Evolutionary conservation across 1,284 basidiomycete genomes (phyloP).

Genomic region (Laetiporus sulphureus): DNA sequence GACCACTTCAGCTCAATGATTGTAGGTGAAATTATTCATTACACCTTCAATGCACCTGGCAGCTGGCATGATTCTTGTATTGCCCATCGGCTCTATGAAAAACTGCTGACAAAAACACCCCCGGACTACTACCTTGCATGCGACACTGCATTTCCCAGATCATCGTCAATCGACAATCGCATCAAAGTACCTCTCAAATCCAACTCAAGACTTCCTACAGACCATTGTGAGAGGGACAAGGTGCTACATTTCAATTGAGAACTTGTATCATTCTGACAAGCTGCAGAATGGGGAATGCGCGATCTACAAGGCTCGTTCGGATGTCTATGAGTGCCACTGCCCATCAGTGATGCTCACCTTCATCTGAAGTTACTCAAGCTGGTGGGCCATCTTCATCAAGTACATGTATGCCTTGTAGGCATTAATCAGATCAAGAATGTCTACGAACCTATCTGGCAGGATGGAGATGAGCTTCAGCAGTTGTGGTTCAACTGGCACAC

Average conservation of each 20-base stretch:
- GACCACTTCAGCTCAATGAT: too few relatives aligned
- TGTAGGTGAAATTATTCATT: conserved; percentile 27
- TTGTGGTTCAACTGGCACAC: background rate
- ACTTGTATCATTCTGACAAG: conserved; percentile 23
- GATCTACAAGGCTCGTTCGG: conserved; percentile 36
- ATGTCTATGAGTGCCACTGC: conserved; percentile 29
- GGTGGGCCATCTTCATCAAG: conserved; percentile 25
- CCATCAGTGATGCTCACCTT: conserved; percentile 21
- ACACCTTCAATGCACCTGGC: conserved; percentile 33
- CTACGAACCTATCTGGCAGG: conserved; percentile 30
- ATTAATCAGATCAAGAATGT: conserved; percentile 33
- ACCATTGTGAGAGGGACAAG: conserved; percentile 12
- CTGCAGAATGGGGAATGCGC: conserved; percentile 40
- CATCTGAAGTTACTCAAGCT: conserved; percentile 26
- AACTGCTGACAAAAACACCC: conserved; percentile 26
- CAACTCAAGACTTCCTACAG: conserved; percentile 23
- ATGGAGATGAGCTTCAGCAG: background rate
- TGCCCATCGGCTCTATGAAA: conserved; percentile 31
- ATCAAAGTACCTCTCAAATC: conserved; percentile 37
- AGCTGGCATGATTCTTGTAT: conserved; percentile 43
- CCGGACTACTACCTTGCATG: conserved; percentile 35
- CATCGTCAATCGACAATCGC: conserved; percentile 20
- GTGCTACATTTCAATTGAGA: background rate
- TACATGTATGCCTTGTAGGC: conserved; percentile 26
- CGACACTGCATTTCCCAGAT: conserved; percentile 39